Evolutionary conservation across 257 asterid species (phyloP).

Genomic region (Rhazya stricta): DNA sequence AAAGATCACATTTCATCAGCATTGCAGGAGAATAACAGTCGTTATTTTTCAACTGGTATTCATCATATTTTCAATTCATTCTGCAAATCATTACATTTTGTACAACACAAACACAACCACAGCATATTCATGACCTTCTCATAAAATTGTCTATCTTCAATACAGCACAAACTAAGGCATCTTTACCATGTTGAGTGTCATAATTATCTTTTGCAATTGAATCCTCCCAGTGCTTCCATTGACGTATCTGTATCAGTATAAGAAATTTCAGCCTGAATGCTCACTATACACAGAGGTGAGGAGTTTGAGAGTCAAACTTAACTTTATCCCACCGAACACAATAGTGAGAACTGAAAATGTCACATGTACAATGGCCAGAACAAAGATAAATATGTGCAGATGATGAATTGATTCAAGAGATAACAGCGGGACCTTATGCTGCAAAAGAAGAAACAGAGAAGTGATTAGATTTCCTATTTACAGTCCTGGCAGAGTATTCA

Average conservation of each 20-base stretch:
- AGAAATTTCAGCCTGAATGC: neutral
- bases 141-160: neutral
- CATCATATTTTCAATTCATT: neutral
- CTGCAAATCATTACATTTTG: neutral
- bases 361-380: constrained; percentile 63
- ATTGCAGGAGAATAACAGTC: neutral
- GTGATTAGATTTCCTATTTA: neutral
- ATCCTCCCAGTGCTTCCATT: constrained; percentile 95
- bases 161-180: neutral
- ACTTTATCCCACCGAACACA: constrained; percentile 61
- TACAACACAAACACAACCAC: neutral
- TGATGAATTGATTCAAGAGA: constrained; percentile 61
- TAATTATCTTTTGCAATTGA: constrained; percentile 57
- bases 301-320: constrained; percentile 19
- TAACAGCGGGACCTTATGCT: constrained; percentile 55
- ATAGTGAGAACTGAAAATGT: constrained; percentile 58
- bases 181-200: constrained; percentile 46
- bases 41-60: neutral
- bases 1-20: neutral
- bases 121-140: neutral
- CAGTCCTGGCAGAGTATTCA: neutral
- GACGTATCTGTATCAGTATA: constrained; percentile 59
- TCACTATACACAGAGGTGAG: neutral
- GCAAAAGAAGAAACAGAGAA: constrained; percentile 7
- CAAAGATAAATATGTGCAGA: constrained; percentile 76